Evolutionary conservation across 2,329 filamentous ascomycete species (phyloP), one percentile per base, ranked within the genome.

Genomic region (Arthrobotrys megalospora): DNA sequence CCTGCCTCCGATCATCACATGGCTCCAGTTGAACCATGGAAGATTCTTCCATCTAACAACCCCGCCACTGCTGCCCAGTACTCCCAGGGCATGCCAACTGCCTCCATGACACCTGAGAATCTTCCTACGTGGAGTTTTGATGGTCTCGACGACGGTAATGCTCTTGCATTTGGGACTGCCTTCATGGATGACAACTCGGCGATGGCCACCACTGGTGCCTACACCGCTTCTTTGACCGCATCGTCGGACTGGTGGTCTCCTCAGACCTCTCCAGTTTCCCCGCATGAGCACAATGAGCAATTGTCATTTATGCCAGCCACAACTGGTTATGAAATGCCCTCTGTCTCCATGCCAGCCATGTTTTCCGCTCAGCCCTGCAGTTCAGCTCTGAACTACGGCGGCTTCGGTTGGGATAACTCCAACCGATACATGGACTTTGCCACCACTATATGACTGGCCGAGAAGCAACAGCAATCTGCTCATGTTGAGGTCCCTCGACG

Each of bases 11-110:
- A 79, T 38, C 70, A 73, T n/a, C 70, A 75, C 3, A 79, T 79
- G 68, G 88, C 91, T 71, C 88, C 90, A 69, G 90, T 97, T 76
- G 94, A 98, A 79, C 88, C 93, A 71, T 98, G 95, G 95, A 93
- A 92, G 84, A 90, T 97, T 81, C 87, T 97, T 69, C 92, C 94
- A 55, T 97, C 95, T 68, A 97, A 79, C 66, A 75, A 80, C 65
- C 81, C 81, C 50, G 79, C 80, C 52, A 66, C 73, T 41, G 43
- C 38, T 28, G 73, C 66, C 52, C 75, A 71, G 47, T 79, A 67
- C 34, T 19, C 64, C 34, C 47, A 62, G 55, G 55, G 69, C 24
- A 75, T 76, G 64, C 10, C 60, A 28, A 63, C 68, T 45, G 32
- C 65, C 24, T 72, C 80, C 80, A 80, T 81, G 80, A 75, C 79